Percentiles rank a stretch among this genome's conserved stretches.
phyloP scores from a whole-genome alignment of 2,329 filamentous ascomycete genomes.

The Eurotiales sp. region DNA sequence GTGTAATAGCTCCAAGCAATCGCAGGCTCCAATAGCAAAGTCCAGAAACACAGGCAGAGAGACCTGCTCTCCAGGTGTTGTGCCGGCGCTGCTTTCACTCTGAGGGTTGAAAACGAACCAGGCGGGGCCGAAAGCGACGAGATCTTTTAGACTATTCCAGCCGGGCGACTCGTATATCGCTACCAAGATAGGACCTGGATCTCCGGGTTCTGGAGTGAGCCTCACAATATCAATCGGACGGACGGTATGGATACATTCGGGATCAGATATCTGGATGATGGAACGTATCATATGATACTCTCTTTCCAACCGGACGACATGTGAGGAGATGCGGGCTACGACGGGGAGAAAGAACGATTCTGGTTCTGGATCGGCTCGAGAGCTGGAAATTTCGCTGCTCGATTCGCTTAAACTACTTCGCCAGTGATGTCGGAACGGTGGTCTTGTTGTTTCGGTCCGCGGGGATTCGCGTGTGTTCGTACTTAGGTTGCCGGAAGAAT shows the following conservation, averaged over 20 bases:
- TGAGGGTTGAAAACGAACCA: slow-evolving; percentile 60
- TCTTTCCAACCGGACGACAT: slow-evolving; percentile 78
- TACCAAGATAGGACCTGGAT: slow-evolving; percentile 68
- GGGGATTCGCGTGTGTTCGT: slow-evolving; percentile 43
- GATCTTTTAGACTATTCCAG: slow-evolving; percentile 64
- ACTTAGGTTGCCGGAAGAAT: slow-evolving; percentile 41
- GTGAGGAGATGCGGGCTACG: slow-evolving; percentile 76
- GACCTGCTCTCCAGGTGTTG: slow-evolving; percentile 56
- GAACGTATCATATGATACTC: slow-evolving; percentile 79
- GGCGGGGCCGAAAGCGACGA: slow-evolving; percentile 75
- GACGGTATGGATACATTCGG: slow-evolving; percentile 70
- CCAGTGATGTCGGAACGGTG: slow-evolving; percentile 43
- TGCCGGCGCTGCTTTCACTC: slow-evolving; percentile 42
- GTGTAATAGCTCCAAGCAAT: slow-evolving; percentile 87
- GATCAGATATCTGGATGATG: slow-evolving; percentile 67
- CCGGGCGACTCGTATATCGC: slow-evolving; percentile 79
- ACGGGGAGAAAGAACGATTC: slow-evolving; percentile 57
- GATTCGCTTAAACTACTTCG: slow-evolving; percentile 51
- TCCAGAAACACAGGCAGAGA: slow-evolving; percentile 76
- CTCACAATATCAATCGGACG: slow-evolving; percentile 76
- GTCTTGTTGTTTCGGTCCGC: slow-evolving; percentile 36
- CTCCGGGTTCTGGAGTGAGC: slow-evolving; percentile 63
- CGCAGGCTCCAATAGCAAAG: slow-evolving; percentile 82
- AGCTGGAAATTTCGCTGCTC: slow-evolving; percentile 42
- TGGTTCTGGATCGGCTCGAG: slow-evolving; percentile 36